Percentiles rank a stretch among this genome's conserved stretches.
These are phyloP conservation scores for Blastobotrys ciferrii DNA, from an alignment of 1,139 yeast species.

Conservation along the genomic window DNA sequence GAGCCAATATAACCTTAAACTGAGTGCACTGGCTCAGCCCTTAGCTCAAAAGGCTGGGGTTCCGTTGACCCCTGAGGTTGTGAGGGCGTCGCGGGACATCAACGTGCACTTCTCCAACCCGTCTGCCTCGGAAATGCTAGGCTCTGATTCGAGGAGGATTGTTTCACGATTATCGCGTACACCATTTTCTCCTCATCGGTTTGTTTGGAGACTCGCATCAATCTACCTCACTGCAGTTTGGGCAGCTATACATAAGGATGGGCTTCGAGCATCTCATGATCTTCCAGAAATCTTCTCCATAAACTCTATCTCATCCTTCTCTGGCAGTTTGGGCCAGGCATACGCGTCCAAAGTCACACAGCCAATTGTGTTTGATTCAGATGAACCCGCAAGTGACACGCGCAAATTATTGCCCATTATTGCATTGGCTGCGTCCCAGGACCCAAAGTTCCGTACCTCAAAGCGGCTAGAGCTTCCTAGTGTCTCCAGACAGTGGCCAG, in stretches of 20 bases:
- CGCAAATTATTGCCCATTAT: constrained; percentile 10
- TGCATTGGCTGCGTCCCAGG: constrained; percentile 9
- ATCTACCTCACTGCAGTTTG: constrained; percentile 13
- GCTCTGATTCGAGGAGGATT: constrained; percentile 8
- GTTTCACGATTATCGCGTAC: constrained; percentile 1
- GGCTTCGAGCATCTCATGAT: constrained; percentile 3
- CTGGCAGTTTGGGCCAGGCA: background rate
- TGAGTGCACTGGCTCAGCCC: constrained; percentile 3
- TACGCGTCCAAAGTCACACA: constrained; percentile 10
- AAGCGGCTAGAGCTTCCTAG: constrained; percentile 5
- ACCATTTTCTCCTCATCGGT: constrained; percentile 12
- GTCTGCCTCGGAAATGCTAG: background rate
- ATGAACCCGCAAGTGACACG: constrained; percentile 11
- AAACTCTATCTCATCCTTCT: constrained; percentile 2
- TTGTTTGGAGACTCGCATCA: constrained; percentile 14
- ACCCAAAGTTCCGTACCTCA: constrained; percentile 5
- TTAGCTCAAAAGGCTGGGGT: background rate
- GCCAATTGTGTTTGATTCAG: constrained; percentile 6
- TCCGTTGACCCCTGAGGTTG: background rate
- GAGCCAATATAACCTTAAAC: background rate
- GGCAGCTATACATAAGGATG: constrained; percentile 7
- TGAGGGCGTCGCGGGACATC: constrained; percentile 3
- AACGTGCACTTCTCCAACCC: constrained; percentile 9
- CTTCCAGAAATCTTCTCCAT: constrained; percentile 7
- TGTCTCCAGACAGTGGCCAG: constrained; percentile 10